Base-by-base conservation (phyloP, 1,139 yeast genomes). In the Groenewaldozyma sp. region DNA sequence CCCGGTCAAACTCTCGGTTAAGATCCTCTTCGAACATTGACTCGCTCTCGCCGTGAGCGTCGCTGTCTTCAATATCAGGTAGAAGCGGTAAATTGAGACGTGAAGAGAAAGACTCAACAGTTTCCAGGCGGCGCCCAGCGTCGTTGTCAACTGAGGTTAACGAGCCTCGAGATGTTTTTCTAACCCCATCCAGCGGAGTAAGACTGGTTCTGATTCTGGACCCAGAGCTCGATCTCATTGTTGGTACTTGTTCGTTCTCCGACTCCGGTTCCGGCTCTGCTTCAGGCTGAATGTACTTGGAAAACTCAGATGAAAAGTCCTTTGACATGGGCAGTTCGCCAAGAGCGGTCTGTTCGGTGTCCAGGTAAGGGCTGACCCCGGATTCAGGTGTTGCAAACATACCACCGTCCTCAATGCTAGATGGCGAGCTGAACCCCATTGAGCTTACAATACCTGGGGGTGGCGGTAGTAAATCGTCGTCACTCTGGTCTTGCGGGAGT, bases 11-110 rank as follows among this genome's bases (percentile, higher is more conserved):
- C 38, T 65, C 69, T 24, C 55, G 54, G 28, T 53, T 55, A 34
- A 66, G 37, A 32, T 68, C 73, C 34, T 60, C 64, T 49, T 71
- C 66, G 19, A 42, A 36, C 24, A 63, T 53, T 9, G 55, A 46
- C 40, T 66, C 71, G 31, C 65, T 70, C 19, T 58, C 53, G 33
- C 7, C 13, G 4, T 7, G 35, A 17, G 66, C 57, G 9, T 65
- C 65, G 11, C 61, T 67, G 14, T 63, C 62, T 19, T 48, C 46
- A 20, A 46, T 43, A 24, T 55, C 46, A 20, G 51, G 50, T 22
- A 56, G 48, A 35, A 49, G 21, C 11, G 55, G 55, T n/a, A 48
- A 45, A 1, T 52, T 50, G 13, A 42, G 36, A 6, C 18, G 20
- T 10, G 13, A 34, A 11, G 19, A 17, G 10, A 28, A 19, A 19